Percentiles rank a stretch among this genome's conserved stretches.
Conservation (phyloP, 2,329 filamentous ascomycete species). For the Xylaria hypoxylon region DNA sequence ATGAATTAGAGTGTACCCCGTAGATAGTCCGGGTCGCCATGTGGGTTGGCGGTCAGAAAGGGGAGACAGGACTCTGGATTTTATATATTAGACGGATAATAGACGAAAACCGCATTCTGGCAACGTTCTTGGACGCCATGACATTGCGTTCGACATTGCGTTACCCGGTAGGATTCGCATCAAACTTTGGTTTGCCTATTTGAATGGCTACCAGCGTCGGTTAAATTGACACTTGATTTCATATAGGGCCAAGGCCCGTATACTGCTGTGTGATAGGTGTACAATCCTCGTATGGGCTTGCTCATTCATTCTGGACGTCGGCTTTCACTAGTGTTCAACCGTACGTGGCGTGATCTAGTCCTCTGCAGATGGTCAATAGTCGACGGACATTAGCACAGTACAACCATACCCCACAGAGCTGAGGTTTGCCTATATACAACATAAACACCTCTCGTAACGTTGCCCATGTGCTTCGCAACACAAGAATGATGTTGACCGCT, state of each 20-base stretch:
- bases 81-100: background rate
- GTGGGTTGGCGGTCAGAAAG: background rate
- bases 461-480: slow-evolving; percentile 1
- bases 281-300: slow-evolving; percentile 4
- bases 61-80: background rate
- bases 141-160: slow-evolving; percentile 25
- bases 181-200: background rate
- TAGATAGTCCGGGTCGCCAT: background rate
- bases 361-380: slow-evolving; percentile 21
- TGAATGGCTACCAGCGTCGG: background rate
- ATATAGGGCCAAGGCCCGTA: slow-evolving; percentile 31
- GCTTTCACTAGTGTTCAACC: background rate
- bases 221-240: slow-evolving; percentile 12
- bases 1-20: background rate
- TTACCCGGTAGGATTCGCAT: background rate
- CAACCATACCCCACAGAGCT: slow-evolving; percentile 19
- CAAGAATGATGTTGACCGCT: background rate
- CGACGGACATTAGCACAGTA: background rate
- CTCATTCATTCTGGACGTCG: background rate
- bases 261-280: background rate
- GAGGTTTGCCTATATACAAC: slow-evolving; percentile 3
- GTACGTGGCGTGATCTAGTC: slow-evolving; percentile 23
- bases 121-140: background rate
- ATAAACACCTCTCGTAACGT: slow-evolving; percentile 8
- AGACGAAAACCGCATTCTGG: background rate